Evolutionary conservation across 2,329 filamentous ascomycete species (phyloP).

Genomic region (Sporothrix phasma): DNA sequence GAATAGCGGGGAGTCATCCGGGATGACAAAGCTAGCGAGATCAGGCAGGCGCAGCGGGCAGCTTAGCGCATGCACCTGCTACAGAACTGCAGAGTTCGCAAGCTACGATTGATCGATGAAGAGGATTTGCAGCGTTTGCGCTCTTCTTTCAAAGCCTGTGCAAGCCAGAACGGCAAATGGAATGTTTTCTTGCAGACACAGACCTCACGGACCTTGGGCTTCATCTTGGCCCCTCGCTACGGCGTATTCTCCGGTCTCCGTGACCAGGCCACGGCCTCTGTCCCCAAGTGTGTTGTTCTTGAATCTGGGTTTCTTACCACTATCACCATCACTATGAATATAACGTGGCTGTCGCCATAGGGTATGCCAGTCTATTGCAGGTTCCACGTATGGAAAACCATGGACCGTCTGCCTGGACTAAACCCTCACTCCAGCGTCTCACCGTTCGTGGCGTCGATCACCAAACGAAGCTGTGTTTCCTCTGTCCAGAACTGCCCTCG

Average conservation of each 20-base stretch:
- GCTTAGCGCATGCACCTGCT: neutral
- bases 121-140: too few relatives aligned
- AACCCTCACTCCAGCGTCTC: too few relatives aligned
- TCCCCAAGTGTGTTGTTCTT: too few relatives aligned
- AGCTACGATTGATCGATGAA: neutral
- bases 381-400: too few relatives aligned
- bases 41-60: conserved; percentile 7
- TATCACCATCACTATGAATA: too few relatives aligned
- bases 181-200: too few relatives aligned
- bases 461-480: neutral
- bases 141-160: neutral
- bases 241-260: neutral
- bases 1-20: conserved; percentile 15
- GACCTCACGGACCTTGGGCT: neutral
- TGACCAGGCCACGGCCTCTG: neutral
- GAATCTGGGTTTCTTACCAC: too few relatives aligned
- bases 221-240: neutral
- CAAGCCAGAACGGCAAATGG: neutral
- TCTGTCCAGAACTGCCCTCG: neutral
- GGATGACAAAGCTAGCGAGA: conserved; percentile 23
- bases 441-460: too few relatives aligned
- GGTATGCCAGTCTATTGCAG: too few relatives aligned
- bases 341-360: too few relatives aligned
- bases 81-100: neutral
- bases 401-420: too few relatives aligned